Evolutionary conservation across 169 alveolate species (phyloP), one percentile per base, ranked within the genome.

Genomic region (Cryptosporidium baileyi): DNA sequence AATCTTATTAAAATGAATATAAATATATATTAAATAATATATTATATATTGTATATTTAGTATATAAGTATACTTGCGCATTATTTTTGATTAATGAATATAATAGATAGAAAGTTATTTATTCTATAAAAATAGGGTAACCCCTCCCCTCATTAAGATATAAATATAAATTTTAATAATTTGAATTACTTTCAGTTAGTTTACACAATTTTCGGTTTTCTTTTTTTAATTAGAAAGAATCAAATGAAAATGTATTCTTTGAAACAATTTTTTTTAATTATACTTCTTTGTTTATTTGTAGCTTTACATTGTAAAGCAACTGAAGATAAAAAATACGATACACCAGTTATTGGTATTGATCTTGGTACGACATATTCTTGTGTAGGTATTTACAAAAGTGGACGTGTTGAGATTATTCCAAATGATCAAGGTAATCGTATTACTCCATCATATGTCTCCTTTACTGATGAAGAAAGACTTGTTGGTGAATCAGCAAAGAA

Each of bases 401-500:
- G 99, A 28, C 92, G 98, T 67, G 99, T 97, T 1, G 99, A 97
- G 90, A 97, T 98, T 89, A 96, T 97, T 90, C 98, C 99, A 54
- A 95, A 94, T 80, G 96, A 92, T 79, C 96, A 94, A 88, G 97
- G 98, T 26, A 96, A 97, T 93, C 95, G 99, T 80, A 97, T 97
- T 89, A 97, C 99, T 26, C 99, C 99, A 22, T 96, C 99, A 36
- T 97, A 96, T 80, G 99, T 97, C 8, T 98, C 99, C 22, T 97
- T 96, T 91, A 96, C 97, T 40, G 99, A 95, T 32, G 99, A 95
- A 52, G 98, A 95, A 51, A 90, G 98, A 60, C 91, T 96, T 32
- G 95, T 97, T 40, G 99, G 99, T 15, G 99, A 97, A 79, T 97
- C 99, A 59, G 99, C 99, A 2, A 98, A 98, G 91, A 96, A 95